Conservation (phyloP, 2,329 filamentous ascomycete genomes). For the Pyricularia grisea region DNA sequence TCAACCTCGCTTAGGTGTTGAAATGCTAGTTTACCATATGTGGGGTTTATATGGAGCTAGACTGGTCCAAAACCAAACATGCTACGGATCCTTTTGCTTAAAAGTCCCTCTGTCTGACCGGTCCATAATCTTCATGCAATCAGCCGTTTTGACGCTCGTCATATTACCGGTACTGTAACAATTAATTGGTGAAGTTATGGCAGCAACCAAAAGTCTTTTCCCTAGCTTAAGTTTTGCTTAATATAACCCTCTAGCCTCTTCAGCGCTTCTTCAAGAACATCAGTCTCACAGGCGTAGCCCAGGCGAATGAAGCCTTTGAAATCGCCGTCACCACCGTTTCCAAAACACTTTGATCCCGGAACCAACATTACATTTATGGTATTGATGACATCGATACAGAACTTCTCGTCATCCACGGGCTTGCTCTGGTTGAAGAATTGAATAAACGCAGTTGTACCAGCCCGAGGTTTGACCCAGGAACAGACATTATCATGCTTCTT, state of each 20-base stretch:
- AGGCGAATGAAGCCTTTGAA: constrained; percentile 70
- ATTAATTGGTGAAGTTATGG: too few relatives aligned
- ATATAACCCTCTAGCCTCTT: constrained; percentile 35
- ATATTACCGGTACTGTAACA: neutral
- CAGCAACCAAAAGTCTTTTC: neutral
- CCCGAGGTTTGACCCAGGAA: constrained; percentile 64
- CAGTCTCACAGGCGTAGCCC: constrained; percentile 65
- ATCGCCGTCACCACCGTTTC: constrained; percentile 48
- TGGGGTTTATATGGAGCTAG: neutral
- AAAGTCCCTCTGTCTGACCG: too few relatives aligned
- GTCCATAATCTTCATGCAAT: too few relatives aligned
- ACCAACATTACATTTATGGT: constrained; percentile 65
- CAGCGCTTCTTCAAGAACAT: constrained; percentile 58
- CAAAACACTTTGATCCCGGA: constrained; percentile 68
- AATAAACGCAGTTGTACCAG: constrained; percentile 73
- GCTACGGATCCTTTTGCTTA: too few relatives aligned
- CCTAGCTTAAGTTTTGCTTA: constrained; percentile 15
- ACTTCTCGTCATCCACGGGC: constrained; percentile 60
- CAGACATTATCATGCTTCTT: constrained; percentile 53
- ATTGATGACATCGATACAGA: constrained; percentile 60
- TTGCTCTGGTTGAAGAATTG: constrained; percentile 44
- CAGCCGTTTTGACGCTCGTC: neutral
- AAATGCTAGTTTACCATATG: neutral
- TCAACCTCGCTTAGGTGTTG: neutral
- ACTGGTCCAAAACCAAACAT: neutral